Evolutionary conservation across 192 early-diverging fungal genomes (phyloP).

Genomic region (Phlyctochytrium planicorne): DNA sequence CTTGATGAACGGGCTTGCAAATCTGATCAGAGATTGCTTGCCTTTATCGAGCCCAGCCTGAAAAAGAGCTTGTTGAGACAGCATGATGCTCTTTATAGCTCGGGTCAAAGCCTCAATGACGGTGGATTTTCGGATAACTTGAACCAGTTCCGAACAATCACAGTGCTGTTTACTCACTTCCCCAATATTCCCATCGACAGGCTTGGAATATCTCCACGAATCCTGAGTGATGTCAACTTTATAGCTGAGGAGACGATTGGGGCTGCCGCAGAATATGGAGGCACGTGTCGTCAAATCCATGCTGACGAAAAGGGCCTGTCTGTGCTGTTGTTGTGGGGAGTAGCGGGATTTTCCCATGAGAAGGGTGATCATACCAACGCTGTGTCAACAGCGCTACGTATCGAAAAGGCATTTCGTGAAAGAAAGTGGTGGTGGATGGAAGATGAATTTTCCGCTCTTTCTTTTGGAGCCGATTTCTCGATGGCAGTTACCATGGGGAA

Average conservation of each 20-base stretch:
- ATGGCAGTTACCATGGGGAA: constrained; percentile 17
- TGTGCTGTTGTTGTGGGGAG: constrained; percentile 27
- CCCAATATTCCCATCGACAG: not conserved
- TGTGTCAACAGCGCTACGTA: not conserved
- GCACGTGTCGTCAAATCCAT: constrained; percentile 19
- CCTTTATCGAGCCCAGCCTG: not conserved
- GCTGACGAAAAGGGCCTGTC: constrained; percentile 29
- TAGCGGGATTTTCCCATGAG: constrained; percentile 23
- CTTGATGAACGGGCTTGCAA: not conserved
- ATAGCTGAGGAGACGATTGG: not conserved
- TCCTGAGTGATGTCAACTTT: not conserved
- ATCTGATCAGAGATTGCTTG: not conserved
- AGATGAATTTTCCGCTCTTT: too few relatives aligned
- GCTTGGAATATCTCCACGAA: not conserved
- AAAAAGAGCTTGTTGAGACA: too few relatives aligned
- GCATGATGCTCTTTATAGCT: not conserved
- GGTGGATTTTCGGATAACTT: too few relatives aligned
- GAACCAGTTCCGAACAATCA: constrained; percentile 19
- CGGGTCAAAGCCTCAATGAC: not conserved
- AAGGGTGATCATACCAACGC: not conserved
- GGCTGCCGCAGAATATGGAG: not conserved
- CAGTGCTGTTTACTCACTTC: constrained; percentile 20
- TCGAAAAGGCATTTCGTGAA: not conserved
- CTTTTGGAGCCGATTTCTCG: too few relatives aligned
- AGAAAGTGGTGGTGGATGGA: not conserved